phyloP scores from a whole-genome alignment of 2,329 filamentous ascomycete genomes.

The Fusarium ambrosium region DNA sequence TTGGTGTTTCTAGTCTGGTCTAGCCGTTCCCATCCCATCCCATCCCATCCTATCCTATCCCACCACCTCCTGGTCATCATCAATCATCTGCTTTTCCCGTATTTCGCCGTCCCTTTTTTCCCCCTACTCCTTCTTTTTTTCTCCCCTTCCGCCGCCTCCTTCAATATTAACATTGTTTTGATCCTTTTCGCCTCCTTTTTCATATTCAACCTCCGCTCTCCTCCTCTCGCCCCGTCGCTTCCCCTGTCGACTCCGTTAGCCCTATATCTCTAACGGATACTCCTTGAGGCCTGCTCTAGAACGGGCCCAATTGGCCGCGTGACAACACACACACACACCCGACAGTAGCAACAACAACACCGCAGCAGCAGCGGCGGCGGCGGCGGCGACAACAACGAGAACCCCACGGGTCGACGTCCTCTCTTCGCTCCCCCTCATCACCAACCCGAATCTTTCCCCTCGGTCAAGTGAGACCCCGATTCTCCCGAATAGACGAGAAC shows the following conservation, averaged over 20 bases:
- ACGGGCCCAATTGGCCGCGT: slow-evolving; percentile 31
- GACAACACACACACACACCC: slow-evolving; percentile 20
- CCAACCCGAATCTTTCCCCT: slow-evolving; percentile 1
- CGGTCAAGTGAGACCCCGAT: background rate
- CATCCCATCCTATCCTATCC: background rate
- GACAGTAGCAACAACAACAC: slow-evolving; percentile 6
- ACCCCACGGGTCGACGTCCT: slow-evolving; percentile 6
- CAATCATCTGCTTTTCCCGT: background rate
- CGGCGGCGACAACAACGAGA: background rate
- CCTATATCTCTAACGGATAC: background rate
- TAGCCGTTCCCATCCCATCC: background rate
- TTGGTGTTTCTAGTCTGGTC: background rate
- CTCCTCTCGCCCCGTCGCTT: slow-evolving; percentile 1
- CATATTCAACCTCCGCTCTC: slow-evolving; percentile 53
- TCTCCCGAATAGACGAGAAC: slow-evolving; percentile 14
- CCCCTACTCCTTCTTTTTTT: background rate
- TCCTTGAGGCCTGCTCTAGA: slow-evolving; percentile 28
- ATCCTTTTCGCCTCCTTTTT: background rate
- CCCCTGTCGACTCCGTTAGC: background rate
- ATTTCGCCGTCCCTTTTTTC: background rate
- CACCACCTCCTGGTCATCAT: background rate
- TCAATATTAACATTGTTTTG: background rate
- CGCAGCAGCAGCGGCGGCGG: background rate
- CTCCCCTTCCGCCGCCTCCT: background rate
- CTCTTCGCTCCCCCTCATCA: slow-evolving; percentile 4